Evolutionary conservation across 257 asterid genomes (phyloP).

Genomic region (Orobanche coerulescens): DNA sequence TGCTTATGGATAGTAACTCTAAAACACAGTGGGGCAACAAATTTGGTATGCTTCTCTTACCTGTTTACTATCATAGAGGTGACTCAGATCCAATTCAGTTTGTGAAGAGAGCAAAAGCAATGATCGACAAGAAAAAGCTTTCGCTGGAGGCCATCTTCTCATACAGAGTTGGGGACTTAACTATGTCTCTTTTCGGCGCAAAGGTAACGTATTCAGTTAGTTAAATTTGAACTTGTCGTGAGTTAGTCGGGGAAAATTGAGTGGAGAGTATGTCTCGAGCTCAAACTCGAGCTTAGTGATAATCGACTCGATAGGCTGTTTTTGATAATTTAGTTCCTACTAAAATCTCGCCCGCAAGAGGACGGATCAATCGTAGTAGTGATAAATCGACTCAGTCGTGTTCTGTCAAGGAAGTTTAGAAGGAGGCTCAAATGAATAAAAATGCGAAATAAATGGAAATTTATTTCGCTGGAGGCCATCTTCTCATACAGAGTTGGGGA

Average conservation of each 20-base stretch:
- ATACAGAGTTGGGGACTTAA: slow-evolving; percentile 40
- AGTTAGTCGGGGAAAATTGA: too few species aligned
- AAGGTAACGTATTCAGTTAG: slow-evolving; percentile 35
- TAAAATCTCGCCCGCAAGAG: too few species aligned
- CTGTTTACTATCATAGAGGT: slow-evolving; percentile 42
- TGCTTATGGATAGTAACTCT: slow-evolving; percentile 29
- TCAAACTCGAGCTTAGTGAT: too few species aligned
- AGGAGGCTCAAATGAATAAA: too few species aligned
- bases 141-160: slow-evolving; percentile 64
- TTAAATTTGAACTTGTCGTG: too few species aligned
- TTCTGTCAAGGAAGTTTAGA: too few species aligned
- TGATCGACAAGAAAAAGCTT: slow-evolving; percentile 81
- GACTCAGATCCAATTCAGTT: slow-evolving; percentile 47
- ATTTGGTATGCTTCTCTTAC: slow-evolving; percentile 64
- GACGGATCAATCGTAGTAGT: too few species aligned
- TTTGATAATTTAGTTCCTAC: too few species aligned
- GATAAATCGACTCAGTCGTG: too few species aligned
- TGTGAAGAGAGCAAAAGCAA: slow-evolving; percentile 63
- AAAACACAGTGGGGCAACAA: slow-evolving; percentile 57
- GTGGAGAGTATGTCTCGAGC: too few species aligned
- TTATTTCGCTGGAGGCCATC: slow-evolving; percentile 58
- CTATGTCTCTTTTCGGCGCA: slow-evolving; percentile 54
- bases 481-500: slow-evolving; percentile 53
- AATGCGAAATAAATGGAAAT: too few species aligned
- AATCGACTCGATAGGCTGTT: too few species aligned